Evolutionary conservation across 805 yeast genomes (phyloP), one percentile per base, ranked within the genome.

Genomic region (Teunomyces panamensis): DNA sequence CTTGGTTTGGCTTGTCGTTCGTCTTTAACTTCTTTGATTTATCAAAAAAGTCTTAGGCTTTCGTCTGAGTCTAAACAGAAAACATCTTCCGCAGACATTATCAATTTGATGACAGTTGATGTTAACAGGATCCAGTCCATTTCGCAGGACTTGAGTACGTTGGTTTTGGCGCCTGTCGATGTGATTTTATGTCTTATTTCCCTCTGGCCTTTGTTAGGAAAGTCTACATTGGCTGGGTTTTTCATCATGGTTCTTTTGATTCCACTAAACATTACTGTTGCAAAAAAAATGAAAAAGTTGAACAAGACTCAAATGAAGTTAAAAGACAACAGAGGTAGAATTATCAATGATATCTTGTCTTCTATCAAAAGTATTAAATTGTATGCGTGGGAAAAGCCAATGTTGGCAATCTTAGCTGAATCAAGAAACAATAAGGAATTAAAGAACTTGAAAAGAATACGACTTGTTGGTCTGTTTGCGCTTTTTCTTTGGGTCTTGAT

Each of bases 111-210:
- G 30, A 56, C 64, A 5, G 56, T 60, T 26, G 66, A 62, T 41
- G 63, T 61, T 2, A 56, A 54, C 24, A 50, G 61, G 20, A 53
- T 62, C 6, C 63, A 59, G 33, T 44, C 49, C 1, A 52, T 60
- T 27, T 53, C 60, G 1, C 56, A 54, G 42, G 75, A 78, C 50
- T 65, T 83, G 24, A 84, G 80, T 53, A 71, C 76, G 4, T 56
- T 84, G 48, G 65, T 84, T 20, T 75, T 85, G 39, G 80, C 84
- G 1, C 89, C 89, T 4, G 62, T 81, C 30, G 60, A 56, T 32
- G 47, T 59, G 29, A 35, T 56, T 6, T 42, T 62, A 29, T 55
- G 62, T 33, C 43, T 59, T 16, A 10, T 55, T 33, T 55, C 60
- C 2, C 50, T 62, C 29, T 60, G 57, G 57, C 52, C 53, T 4